These are phyloP conservation scores for Cucumis hystrix DNA, from an alignment of 306 rosid species.

Conservation along the genomic window DNA sequence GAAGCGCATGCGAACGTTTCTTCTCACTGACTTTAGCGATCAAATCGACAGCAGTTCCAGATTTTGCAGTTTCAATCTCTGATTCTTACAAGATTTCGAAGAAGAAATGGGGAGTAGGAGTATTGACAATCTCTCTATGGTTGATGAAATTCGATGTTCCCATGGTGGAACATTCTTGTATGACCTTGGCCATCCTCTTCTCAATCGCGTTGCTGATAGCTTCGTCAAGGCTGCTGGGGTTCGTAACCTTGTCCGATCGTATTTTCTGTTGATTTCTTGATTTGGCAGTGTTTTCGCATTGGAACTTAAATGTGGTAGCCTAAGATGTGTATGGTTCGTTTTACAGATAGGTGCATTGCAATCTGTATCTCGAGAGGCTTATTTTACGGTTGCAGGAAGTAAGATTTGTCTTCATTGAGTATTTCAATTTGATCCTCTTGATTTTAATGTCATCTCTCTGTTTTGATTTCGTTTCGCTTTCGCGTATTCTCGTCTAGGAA, in stretches of 20 bases:
- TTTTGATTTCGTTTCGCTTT: not conserved
- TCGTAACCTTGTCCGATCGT: not conserved
- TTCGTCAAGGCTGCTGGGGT: slow-evolving; percentile 82
- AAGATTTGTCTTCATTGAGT: not conserved
- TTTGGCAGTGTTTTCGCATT: not conserved
- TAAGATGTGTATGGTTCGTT: not conserved
- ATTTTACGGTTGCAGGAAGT: slow-evolving; percentile 64
- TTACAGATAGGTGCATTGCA: slow-evolving; percentile 73
- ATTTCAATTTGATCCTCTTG: not conserved
- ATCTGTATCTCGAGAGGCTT: slow-evolving; percentile 72
- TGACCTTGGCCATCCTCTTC: slow-evolving; percentile 88
- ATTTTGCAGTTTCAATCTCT: not conserved
- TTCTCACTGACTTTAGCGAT: not conserved
- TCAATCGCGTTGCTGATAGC: slow-evolving; percentile 69
- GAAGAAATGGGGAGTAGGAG: slow-evolving; percentile 18
- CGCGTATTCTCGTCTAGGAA: not conserved
- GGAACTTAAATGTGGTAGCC: not conserved
- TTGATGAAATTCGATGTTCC: slow-evolving; percentile 43
- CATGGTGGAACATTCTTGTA: slow-evolving; percentile 34
- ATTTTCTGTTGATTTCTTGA: not conserved
- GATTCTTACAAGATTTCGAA: not conserved
- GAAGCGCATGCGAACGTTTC: not conserved
- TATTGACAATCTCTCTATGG: slow-evolving; percentile 33
- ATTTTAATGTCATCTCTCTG: not conserved
- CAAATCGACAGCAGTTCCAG: not conserved